Evolutionary conservation across 768 basidiomycete species (phyloP).

Genomic region (Cantharellus anzutake): DNA sequence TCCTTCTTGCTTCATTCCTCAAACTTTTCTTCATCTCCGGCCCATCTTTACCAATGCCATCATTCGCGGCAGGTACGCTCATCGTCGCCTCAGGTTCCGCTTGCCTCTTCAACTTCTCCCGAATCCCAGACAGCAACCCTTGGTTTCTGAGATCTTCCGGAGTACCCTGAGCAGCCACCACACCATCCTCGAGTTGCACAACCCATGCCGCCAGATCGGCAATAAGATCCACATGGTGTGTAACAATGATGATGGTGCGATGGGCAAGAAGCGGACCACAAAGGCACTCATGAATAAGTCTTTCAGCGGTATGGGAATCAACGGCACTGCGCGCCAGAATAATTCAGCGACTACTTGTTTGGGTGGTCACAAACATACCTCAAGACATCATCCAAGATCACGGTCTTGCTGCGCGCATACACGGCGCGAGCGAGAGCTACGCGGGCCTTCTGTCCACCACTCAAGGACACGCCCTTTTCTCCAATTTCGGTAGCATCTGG

Average conservation of each 20-base stretch:
- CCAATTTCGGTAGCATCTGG: constrained; percentile 5
- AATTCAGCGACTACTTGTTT: background rate
- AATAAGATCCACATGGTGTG: constrained; percentile 73
- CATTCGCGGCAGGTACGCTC: background rate
- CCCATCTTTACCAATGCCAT: background rate
- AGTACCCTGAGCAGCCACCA: constrained; percentile 22
- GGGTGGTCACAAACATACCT: constrained; percentile 1
- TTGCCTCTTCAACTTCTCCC: constrained; percentile 8
- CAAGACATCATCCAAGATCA: constrained; percentile 27
- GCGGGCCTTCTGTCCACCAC: background rate
- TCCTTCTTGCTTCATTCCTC: constrained; percentile 3
- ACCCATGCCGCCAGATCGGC: constrained; percentile 21
- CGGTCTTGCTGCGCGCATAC: constrained; percentile 25
- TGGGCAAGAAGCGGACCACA: constrained; percentile 43
- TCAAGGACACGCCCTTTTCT: constrained; percentile 8
- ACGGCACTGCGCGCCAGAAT: constrained; percentile 12
- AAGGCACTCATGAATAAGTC: constrained; percentile 43
- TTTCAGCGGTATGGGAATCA: constrained; percentile 47
- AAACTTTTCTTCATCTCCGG: background rate
- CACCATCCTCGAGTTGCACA: constrained; percentile 16
- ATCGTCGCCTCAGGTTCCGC: background rate
- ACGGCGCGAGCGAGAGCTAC: constrained; percentile 23
- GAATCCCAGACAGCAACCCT: constrained; percentile 17
- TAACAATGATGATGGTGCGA: constrained; percentile 53
- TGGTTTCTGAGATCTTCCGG: constrained; percentile 18